Evolutionary conservation across 352 stramenopile species (phyloP).

Genomic region (Pilasporangium apinafurcum): DNA sequence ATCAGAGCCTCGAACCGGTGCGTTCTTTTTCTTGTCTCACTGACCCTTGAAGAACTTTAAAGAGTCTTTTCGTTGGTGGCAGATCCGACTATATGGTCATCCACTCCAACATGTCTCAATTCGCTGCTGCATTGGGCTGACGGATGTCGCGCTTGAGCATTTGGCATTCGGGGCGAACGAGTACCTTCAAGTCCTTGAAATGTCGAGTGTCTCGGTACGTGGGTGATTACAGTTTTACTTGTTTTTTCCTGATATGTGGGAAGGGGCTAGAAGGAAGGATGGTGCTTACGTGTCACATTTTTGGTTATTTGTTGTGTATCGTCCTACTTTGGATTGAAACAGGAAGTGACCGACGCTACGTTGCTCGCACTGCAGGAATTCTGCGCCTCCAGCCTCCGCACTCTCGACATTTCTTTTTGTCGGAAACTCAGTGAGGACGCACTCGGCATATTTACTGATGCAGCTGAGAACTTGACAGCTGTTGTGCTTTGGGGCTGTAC

Average conservation of each 20-base stretch:
- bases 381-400: constrained; percentile 30
- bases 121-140: constrained; percentile 53
- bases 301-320: neutral
- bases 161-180: constrained; percentile 46
- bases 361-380: constrained; percentile 44
- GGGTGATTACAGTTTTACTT: neutral
- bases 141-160: constrained; percentile 48
- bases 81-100: constrained; percentile 48
- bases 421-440: constrained; percentile 62
- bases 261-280: neutral
- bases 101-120: constrained; percentile 48
- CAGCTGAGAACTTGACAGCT: constrained; percentile 27
- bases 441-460: constrained; percentile 53
- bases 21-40: neutral
- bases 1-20: constrained; percentile 59
- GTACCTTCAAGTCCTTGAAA: constrained; percentile 56
- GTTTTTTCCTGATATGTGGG: neutral
- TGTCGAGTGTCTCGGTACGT: constrained; percentile 73
- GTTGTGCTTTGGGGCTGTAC: constrained; percentile 75
- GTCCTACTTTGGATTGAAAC: constrained; percentile 1
- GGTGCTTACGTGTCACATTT: neutral
- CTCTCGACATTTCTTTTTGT: constrained; percentile 76
- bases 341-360: constrained; percentile 52
- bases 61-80: neutral
- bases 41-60: neutral